Base-by-base conservation (phyloP, 169 alveolate genomes). In the Amoebophrya sp. region DNA sequence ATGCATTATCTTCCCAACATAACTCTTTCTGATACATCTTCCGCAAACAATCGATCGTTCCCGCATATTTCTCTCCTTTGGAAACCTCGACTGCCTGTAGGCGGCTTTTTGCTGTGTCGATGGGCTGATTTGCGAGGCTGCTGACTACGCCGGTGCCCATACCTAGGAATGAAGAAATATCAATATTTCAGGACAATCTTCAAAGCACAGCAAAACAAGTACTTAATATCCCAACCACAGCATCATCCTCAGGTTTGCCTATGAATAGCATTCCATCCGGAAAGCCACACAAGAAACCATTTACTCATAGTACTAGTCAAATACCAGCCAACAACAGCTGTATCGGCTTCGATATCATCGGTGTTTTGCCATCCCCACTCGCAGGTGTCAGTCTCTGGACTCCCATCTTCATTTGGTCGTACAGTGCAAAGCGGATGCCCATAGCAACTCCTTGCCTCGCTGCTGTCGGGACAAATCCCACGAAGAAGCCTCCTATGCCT, bases 401-500 rank as follows among this genome's bases (percentile, higher is more conserved):
- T n/a, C n/a, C n/a, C 18, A 12, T 47, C 65, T 26, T 65, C 33
- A 6, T 36, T 18, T 65, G 0, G n/a, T 65, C 83, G 83, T 65
- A 65, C 36, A 65, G 83, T 36, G 83, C 83, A 26, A 65, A 65
- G 12, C 83, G 83, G 83, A 65, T 65, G 12, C 83, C 83, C 83
- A 65, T 65, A 29, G 83, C 83, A 10, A 65, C 83, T 29, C 83
- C 83, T 36, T 65, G 83, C 33, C 83, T 65, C 83, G 83, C 83
- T 36, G 83, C 83, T 6, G 83, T 65, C 2, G 83, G 83, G 2
- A 6, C 83, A 18, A 65, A 65, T 36, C 83, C 83, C 39, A 65
- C 83, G 26, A 65, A 65, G n/a, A 65, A 65, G 33, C 83, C 83
- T 65, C 2, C 2, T 0, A 6, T 1, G 83, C 83, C 83, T 18